phyloP scores from a whole-genome alignment of 345 rosid species.

The Eucalyptus decipiens region DNA sequence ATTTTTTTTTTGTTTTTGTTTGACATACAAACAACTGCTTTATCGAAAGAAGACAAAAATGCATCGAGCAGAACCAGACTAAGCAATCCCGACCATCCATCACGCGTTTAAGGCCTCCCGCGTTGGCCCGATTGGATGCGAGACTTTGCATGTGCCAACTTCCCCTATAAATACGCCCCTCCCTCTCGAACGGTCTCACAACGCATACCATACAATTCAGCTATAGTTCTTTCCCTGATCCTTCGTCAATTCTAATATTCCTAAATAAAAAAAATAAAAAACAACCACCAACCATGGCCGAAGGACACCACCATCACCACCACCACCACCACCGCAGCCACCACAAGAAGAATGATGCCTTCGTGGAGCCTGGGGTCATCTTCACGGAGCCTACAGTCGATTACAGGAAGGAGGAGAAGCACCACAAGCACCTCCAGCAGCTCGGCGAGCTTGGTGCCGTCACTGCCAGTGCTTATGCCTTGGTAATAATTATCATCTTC shows the following conservation, averaged over 20 bases:
- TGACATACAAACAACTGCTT: no score
- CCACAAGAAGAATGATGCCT: slow-evolving; percentile 12
- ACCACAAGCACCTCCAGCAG: slow-evolving; percentile 50
- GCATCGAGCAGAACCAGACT: no score
- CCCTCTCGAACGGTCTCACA: background rate
- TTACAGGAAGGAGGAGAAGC: slow-evolving; percentile 43
- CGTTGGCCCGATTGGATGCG: background rate
- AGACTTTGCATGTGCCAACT: background rate
- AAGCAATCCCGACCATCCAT: no score
- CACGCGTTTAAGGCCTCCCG: no score
- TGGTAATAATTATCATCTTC: slow-evolving; percentile 10
- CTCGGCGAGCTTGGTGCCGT: slow-evolving; percentile 20
- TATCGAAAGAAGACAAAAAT: no score
- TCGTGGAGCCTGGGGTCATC: rapidly evolving
- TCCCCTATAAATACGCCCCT: background rate
- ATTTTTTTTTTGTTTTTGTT: no score
- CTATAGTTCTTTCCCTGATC: background rate
- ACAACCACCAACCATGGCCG: slow-evolving; percentile 11
- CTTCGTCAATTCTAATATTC: background rate
- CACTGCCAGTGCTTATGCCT: slow-evolving; percentile 33
- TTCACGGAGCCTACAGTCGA: background rate
- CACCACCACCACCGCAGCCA: slow-evolving; percentile 33
- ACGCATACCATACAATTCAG: background rate
- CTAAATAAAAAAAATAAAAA: no score
- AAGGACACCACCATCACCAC: slow-evolving; percentile 30